Conservation (phyloP, 495 filamentous ascomycete species). For the Aspergillus carlsbadensis region DNA sequence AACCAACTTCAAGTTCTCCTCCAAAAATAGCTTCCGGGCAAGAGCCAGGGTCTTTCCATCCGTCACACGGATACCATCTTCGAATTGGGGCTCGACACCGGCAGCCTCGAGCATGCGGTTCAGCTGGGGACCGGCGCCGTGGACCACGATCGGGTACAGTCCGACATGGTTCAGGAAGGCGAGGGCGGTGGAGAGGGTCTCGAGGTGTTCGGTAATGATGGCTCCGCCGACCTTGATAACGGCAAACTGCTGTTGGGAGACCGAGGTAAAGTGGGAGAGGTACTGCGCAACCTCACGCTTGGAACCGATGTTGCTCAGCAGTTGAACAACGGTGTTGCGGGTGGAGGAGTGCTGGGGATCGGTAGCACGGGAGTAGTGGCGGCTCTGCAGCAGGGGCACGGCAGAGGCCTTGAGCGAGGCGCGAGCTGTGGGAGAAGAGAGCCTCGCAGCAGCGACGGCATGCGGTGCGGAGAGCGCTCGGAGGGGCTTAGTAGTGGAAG, state of each 20-base stretch:
- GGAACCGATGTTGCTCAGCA: conserved; percentile 93
- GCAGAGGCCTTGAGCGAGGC: conserved; percentile 27
- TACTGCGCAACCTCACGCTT: conserved; percentile 98
- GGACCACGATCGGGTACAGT: conserved; percentile 92
- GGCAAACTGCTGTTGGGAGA: conserved; percentile 96
- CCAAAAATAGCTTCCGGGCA: conserved; percentile 86
- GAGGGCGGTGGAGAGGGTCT: conserved; percentile 82
- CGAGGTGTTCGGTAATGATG: conserved; percentile 92
- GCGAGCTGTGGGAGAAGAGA: conserved; percentile 26
- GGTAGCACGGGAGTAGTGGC: conserved; percentile 46
- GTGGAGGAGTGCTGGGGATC: conserved; percentile 59
- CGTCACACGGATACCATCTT: conserved; percentile 94
- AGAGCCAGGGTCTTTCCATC: conserved; percentile 93
- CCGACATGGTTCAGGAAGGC: conserved; percentile 95
- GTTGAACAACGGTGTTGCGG: conserved; percentile 85
- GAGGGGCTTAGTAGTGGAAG: conserved; percentile 44
- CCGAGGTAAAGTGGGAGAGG: conserved; percentile 94
- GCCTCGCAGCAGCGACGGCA: conserved; percentile 33
- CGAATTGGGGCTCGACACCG: conserved; percentile 92
- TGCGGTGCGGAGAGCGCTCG: conserved; percentile 48
- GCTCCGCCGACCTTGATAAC: conserved; percentile 99
- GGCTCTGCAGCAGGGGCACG: conserved; percentile 32
- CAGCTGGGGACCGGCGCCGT: conserved; percentile 93
- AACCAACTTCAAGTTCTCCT: conserved; percentile 94
- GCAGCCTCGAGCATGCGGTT: conserved; percentile 91